Conservation (phyloP, 2,329 filamentous ascomycete species). For the Arthrobotrys iridis region DNA sequence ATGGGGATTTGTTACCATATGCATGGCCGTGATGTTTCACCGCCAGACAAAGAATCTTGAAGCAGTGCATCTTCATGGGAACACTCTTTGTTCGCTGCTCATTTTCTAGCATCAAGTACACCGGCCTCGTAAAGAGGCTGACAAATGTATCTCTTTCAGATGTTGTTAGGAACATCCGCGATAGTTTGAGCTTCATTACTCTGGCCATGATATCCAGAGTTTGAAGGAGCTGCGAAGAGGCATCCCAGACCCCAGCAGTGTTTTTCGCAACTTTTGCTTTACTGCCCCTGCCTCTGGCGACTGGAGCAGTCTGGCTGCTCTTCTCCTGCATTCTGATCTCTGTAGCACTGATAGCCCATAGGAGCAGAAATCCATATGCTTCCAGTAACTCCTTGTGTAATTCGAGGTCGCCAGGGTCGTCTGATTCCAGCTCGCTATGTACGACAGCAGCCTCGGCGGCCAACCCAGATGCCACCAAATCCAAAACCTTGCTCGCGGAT, state of each 20-base stretch:
- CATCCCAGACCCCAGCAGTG: conserved; percentile 87
- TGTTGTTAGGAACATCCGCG: conserved; percentile 93
- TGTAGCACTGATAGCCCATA: conserved; percentile 95
- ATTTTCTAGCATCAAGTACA: conserved; percentile 93
- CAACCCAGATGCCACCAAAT: conserved; percentile 85
- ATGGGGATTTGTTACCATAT: conserved; percentile 75
- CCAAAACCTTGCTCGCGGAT: conserved; percentile 89
- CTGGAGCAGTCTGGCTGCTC: conserved; percentile 75
- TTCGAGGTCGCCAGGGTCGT: conserved; percentile 85
- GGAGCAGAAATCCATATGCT: conserved; percentile 90
- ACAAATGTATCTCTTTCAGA: conserved; percentile 97
- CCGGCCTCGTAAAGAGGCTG: conserved; percentile 86
- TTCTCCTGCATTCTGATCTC: conserved; percentile 95
- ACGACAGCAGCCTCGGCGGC: conserved; percentile 86
- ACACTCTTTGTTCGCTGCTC: conserved; percentile 91
- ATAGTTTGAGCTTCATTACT: conserved; percentile 77
- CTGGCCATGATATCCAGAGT: conserved; percentile 96
- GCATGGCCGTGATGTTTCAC: conserved; percentile 98
- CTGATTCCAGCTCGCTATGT: conserved; percentile 85
- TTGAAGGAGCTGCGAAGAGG: conserved; percentile 82
- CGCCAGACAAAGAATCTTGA: conserved; percentile 95
- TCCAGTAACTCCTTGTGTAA: conserved; percentile 93
- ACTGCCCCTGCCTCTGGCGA: conserved; percentile 71
- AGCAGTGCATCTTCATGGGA: conserved; percentile 92
- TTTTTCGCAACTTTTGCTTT: conserved; percentile 74